Evolutionary conservation across 2,329 filamentous ascomycete genomes (phyloP), one percentile per base, ranked within the genome.

Genomic region (Hymenoscyphus infarciens): DNA sequence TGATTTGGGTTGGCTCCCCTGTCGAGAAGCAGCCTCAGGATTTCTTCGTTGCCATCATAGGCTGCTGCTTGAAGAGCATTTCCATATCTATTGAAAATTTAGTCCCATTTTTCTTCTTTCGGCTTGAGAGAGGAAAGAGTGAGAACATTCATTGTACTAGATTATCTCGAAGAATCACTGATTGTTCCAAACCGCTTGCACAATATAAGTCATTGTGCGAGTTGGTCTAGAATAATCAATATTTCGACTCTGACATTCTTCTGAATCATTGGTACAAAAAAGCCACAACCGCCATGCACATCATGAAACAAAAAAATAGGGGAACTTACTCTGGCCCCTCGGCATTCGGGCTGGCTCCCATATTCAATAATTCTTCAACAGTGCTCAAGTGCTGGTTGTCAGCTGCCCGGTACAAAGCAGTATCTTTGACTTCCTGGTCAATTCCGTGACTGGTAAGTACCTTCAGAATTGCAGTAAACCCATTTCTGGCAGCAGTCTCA

Each of bases 21-120:
- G 16, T 56, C 29, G 22, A 56, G 54, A 16, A 56, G 54, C 13
- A 35, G 29, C 5, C 13, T 16, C 5, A 56, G 8, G 16, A 56
- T 56, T 38, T 56, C 54, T 22, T 56, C 31, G 19, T 22, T 56
- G 29, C 54, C 54, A 56, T 56, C 54, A 38, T 35, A 35, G 29
- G 29, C 29, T n/a, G 57, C 57, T 5, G 57, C 57, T 33, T 59
- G 57, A 16, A 59, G 57, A 5, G 57, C 57, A 35, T 42, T 54
- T 27, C 56, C 56, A 19, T 45, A 58, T 8, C 35, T 58, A n/a
- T 15, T 2, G 2, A 38, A 19, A 6, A 13, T n/a, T n/a, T 35
- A 13, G 19, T 33, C 13, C 11, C 13, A 5, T n/a, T 35, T 33
- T 22, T 56, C 5, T n/a, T 3, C 4, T 10, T 29, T 29, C 15